Evolutionary conservation across 768 basidiomycete genomes (phyloP), one percentile per base, ranked within the genome.

Genomic region (Auricularia auricula-judae): DNA sequence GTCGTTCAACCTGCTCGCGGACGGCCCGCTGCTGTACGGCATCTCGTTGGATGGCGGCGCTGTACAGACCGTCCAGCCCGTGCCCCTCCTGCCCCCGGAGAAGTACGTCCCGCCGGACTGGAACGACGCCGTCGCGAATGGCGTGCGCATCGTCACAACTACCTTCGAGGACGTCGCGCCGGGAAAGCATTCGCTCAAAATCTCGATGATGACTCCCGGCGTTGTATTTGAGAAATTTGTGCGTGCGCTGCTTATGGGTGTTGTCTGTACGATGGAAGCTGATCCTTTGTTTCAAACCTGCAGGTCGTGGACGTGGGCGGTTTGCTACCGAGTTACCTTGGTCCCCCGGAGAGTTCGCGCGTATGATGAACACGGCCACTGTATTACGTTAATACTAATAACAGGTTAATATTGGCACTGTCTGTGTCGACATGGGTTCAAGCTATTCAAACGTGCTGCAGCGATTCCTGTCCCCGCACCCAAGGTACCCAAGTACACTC

Each of bases 181-280:
- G 18, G 85, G 85, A 1, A 77, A 79, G 14, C 86, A 88, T 72
- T 86, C 83, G 2, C 71, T 88, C 63, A 86, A 81, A 81, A 73
- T 86, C 23, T 82, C 76, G 70, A 80, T 82, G 76, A 78, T 86
- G 54, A 84, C 86, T 67, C 82, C 84, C 4, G 80, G 81, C 3
- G 82, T 86, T 12, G 81, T 84, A 1, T 74, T 86, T 33, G 81
- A 86, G 71, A 86, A 84, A 84, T 86, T 63, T 74, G 84, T 85
- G 65, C 21, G 75, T 68, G 47, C 21, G 18, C 21, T 43, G 36
- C 58, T n/a, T 36, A 43, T 47, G 16, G 36, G 64, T 1, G n/a
- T 16, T n/a, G 44, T 7, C 29, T 29, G 29, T 29, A 29, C 29
- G 29, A 47, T 12, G n/a, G 44, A 47, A 47, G 44, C 44, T 12